These are phyloP conservation scores for Pseudogymnoascus sp. DNA, from an alignment of 2,329 filamentous ascomycete genomes.

Conservation along the genomic window DNA sequence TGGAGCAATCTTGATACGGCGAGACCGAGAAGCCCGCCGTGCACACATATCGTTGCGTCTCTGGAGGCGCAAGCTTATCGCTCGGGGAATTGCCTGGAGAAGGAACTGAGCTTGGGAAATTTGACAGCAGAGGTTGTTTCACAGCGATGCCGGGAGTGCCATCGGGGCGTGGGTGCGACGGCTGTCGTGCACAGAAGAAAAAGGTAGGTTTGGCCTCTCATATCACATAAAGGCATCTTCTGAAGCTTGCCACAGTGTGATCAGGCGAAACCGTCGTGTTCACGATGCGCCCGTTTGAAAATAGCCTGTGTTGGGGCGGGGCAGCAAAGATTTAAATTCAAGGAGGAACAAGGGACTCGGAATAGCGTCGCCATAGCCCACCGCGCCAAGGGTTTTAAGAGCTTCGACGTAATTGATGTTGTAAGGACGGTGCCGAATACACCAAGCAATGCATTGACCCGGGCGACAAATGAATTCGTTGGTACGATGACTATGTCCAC, in stretches of 20 bases:
- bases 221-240: not conserved
- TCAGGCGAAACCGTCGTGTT: slow-evolving; percentile 31
- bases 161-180: slow-evolving; percentile 41
- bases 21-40: not conserved
- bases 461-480: slow-evolving; percentile 27
- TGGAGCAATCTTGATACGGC: not conserved
- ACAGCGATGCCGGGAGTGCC: slow-evolving; percentile 43
- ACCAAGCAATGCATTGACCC: slow-evolving; percentile 18
- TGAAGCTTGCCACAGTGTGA: not conserved
- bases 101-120: not conserved
- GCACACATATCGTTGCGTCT: not conserved
- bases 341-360: slow-evolving; percentile 23
- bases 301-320: slow-evolving; percentile 40
- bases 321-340: slow-evolving; percentile 41
- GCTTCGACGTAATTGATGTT: not conserved
- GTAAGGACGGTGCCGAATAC: not conserved
- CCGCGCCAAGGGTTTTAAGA: slow-evolving; percentile 8
- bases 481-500: slow-evolving; percentile 31
- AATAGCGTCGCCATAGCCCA: not conserved
- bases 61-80: not conserved
- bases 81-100: not conserved
- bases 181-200: slow-evolving; percentile 44
- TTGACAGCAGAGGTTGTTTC: not conserved
- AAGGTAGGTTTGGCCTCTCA: slow-evolving; percentile 32
- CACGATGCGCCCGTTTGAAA: slow-evolving; percentile 37